A percentile compares a stretch with the other conserved stretches of the same genome.
Evolutionary conservation across 192 early-diverging fungal species (phyloP).

Genomic region (Cladochytrium replicatum): DNA sequence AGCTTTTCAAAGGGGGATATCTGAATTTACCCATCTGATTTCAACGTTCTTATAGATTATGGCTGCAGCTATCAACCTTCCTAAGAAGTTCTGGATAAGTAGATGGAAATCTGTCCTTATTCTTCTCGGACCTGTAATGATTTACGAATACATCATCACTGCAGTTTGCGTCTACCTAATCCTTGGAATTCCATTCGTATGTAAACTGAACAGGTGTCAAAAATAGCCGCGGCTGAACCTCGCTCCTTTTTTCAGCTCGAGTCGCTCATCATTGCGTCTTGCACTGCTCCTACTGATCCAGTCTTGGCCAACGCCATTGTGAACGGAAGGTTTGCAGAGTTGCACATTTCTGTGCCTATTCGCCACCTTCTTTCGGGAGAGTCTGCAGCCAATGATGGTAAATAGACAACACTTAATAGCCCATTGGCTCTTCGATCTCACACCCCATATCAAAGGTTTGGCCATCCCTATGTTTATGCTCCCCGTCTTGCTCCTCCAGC

Average conservation of each 20-base stretch:
- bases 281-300: constrained; percentile 86
- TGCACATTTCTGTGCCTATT: constrained; percentile 61
- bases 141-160: constrained; percentile 66
- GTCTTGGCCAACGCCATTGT: constrained; percentile 91
- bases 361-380: constrained; percentile 23
- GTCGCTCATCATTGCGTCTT: constrained; percentile 68
- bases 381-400: constrained; percentile 85
- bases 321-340: constrained; percentile 87
- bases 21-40: constrained; percentile 66
- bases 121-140: constrained; percentile 72
- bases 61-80: constrained; percentile 72
- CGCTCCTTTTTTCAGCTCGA: constrained; percentile 40
- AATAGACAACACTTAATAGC: not conserved
- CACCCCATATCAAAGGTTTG: constrained; percentile 30
- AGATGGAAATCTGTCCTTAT: constrained; percentile 57
- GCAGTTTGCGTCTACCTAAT: constrained; percentile 48
- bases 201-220: not conserved
- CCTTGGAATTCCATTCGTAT: constrained; percentile 7
- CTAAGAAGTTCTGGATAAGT: constrained; percentile 58
- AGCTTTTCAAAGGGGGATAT: constrained; percentile 37
- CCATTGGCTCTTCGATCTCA: not conserved
- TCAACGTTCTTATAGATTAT: constrained; percentile 87
- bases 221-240: not conserved
- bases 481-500: constrained; percentile 43
- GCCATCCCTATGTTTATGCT: constrained; percentile 78